These are phyloP conservation scores for Leccinum subtestaceum DNA, from an alignment of 768 basidiomycete species.

Conservation along the genomic window DNA sequence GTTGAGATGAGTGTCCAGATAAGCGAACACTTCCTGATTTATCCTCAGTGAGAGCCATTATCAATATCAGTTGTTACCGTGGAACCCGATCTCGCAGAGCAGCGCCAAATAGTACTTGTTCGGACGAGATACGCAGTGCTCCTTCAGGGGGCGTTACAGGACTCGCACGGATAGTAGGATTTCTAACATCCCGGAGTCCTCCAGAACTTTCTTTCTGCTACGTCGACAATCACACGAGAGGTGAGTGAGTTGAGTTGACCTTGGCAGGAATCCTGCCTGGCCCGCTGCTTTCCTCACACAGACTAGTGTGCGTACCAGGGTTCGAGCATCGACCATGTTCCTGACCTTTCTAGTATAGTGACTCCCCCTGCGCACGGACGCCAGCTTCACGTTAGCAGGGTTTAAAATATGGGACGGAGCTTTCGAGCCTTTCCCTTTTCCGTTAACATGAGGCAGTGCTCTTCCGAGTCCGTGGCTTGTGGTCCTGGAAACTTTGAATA, in stretches of 20 bases:
- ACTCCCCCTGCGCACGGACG: not conserved
- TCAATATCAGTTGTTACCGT: not conserved
- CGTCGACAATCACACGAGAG: not conserved
- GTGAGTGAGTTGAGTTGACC: not conserved
- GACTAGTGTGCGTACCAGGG: not conserved
- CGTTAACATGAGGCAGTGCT: slow-evolving; percentile 1
- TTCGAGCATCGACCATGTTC: slow-evolving; percentile 1
- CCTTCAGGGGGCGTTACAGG: not conserved
- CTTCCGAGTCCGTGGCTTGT: not conserved
- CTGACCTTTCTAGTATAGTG: slow-evolving; percentile 1
- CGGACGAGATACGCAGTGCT: not conserved
- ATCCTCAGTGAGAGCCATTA: not conserved
- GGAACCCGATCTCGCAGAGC: not conserved
- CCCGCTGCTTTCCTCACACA: not conserved
- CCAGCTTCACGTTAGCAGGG: slow-evolving; percentile 19
- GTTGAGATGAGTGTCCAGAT: slow-evolving; percentile 1
- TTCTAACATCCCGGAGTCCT: not conserved
- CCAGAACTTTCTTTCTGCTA: not conserved
- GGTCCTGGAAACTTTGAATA: not conserved
- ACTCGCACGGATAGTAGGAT: not conserved
- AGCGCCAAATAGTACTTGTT: not conserved
- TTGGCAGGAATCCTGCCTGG: not conserved
- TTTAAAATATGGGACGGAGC: not conserved
- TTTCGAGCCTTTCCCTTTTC: not conserved
- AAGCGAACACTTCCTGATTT: not conserved